Percentiles rank a stretch among this genome's conserved stretches.
Evolutionary conservation across 805 yeast species (phyloP).

Genomic region (Candida boleticola): DNA sequence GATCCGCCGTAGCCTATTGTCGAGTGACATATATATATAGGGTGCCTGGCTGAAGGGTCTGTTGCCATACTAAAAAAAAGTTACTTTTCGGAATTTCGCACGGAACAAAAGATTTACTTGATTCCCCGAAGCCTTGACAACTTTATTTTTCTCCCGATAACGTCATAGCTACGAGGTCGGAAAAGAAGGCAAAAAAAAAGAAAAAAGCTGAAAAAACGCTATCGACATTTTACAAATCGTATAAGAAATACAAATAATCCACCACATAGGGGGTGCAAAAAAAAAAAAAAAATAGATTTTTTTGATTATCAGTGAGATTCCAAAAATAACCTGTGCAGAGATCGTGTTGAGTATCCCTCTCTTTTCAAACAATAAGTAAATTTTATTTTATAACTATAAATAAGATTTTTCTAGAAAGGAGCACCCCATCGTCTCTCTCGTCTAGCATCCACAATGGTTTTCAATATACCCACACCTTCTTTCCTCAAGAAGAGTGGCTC

Average conservation of each 20-base stretch:
- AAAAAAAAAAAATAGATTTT: too few species aligned
- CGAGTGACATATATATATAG: slow-evolving; percentile 1
- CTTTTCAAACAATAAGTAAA: too few species aligned
- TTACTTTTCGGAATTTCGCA: too few species aligned
- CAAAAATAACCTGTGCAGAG: too few species aligned
- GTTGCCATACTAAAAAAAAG: neutral
- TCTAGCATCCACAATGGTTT: neutral
- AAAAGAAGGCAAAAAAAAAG: neutral
- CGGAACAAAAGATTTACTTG: too few species aligned
- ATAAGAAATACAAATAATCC: neutral
- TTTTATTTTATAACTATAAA: too few species aligned
- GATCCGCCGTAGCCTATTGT: neutral
- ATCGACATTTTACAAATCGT: neutral
- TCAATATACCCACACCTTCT: slow-evolving; percentile 1
- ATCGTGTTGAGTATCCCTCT: too few species aligned
- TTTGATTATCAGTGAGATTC: too few species aligned
- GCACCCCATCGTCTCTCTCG: too few species aligned
- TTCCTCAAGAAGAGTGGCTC: slow-evolving; percentile 1
- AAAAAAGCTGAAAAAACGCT: neutral
- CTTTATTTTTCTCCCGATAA: neutral
- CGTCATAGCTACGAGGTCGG: slow-evolving; percentile 1
- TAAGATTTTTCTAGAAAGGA: too few species aligned
- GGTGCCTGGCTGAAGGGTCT: neutral
- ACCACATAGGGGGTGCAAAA: too few species aligned
- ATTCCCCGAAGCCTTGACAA: slow-evolving; percentile 1